These are phyloP conservation scores for Trichothecium sympodiale DNA, from an alignment of 2,329 filamentous ascomycete species.

Conservation along the genomic window DNA sequence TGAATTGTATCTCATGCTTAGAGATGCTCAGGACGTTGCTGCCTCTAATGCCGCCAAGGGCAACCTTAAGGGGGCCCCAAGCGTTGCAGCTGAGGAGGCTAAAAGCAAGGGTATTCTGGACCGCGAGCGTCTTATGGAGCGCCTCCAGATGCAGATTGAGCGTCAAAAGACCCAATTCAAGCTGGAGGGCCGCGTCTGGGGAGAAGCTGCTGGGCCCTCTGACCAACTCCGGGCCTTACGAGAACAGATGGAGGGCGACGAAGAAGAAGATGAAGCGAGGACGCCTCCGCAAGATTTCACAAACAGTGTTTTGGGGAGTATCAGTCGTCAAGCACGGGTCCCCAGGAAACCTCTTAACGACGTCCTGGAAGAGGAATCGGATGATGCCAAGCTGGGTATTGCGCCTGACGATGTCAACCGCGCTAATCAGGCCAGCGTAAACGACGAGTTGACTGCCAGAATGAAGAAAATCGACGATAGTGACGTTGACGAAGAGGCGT, in stretches of 20 bases:
- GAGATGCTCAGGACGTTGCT: constrained; percentile 92
- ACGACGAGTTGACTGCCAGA: constrained; percentile 64
- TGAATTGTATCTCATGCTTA: constrained; percentile 95
- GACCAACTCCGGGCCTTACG: constrained; percentile 85
- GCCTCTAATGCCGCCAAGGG: constrained; percentile 65
- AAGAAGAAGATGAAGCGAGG: constrained; percentile 35
- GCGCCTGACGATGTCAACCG: constrained; percentile 39
- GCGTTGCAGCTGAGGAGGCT: constrained; percentile 34
- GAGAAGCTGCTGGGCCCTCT: constrained; percentile 70
- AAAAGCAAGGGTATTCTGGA: constrained; percentile 80
- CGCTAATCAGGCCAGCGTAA: constrained; percentile 46
- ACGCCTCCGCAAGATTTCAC: constrained; percentile 50
- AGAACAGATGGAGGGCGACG: constrained; percentile 77
- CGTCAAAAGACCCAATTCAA: constrained; percentile 97
- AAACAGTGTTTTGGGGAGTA: constrained; percentile 63
- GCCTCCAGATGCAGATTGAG: constrained; percentile 89
- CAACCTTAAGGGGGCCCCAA: constrained; percentile 28
- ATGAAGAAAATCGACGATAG: constrained; percentile 63
- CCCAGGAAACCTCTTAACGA: constrained; percentile 40
- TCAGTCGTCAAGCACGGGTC: constrained; percentile 49
- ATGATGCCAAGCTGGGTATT: constrained; percentile 33
- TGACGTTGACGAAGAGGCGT: constrained; percentile 59
- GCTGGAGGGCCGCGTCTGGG: constrained; percentile 86
- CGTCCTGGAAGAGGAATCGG: constrained; percentile 23
- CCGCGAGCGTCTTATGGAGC: constrained; percentile 82